phyloP scores from a whole-genome alignment of 2,329 filamentous ascomycete species.

The Aspergillus nomiae region DNA sequence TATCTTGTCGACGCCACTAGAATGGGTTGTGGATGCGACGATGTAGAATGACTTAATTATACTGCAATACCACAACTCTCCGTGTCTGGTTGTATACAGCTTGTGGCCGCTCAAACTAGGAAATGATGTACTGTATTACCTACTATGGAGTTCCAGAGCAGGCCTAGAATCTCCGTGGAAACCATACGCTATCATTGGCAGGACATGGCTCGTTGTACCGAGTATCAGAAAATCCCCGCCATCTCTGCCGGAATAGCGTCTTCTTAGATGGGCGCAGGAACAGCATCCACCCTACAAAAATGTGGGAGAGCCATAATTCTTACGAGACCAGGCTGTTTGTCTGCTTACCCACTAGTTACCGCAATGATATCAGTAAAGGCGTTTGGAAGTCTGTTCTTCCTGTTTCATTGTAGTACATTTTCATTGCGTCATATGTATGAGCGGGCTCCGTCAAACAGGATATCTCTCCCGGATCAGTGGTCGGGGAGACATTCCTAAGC shows the following conservation, averaged over 20 bases:
- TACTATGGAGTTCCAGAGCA: not conserved
- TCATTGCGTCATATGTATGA: not conserved
- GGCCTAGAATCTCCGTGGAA: not conserved
- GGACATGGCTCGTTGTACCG: not conserved
- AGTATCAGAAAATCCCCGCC: not conserved
- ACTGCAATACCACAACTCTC: not conserved
- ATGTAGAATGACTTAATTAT: not conserved
- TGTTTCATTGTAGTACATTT: not conserved
- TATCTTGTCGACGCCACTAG: not conserved
- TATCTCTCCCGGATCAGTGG: not conserved
- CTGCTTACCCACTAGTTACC: not conserved
- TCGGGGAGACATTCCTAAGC: not conserved
- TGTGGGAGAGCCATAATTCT: not conserved
- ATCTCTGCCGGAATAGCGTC: not conserved
- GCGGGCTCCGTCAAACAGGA: not conserved
- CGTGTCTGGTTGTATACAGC: not conserved
- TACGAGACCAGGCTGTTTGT: not conserved
- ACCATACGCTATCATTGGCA: not conserved
- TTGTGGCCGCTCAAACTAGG: not conserved
- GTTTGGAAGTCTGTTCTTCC: too few relatives aligned
- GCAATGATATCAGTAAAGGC: not conserved
- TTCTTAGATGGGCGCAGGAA: not conserved
- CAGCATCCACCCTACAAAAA: not conserved
- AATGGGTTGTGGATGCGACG: not conserved
- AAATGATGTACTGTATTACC: not conserved